Conservation (phyloP, 352 stramenopile genomes). For the Pilasporangium apinafurcum region DNA sequence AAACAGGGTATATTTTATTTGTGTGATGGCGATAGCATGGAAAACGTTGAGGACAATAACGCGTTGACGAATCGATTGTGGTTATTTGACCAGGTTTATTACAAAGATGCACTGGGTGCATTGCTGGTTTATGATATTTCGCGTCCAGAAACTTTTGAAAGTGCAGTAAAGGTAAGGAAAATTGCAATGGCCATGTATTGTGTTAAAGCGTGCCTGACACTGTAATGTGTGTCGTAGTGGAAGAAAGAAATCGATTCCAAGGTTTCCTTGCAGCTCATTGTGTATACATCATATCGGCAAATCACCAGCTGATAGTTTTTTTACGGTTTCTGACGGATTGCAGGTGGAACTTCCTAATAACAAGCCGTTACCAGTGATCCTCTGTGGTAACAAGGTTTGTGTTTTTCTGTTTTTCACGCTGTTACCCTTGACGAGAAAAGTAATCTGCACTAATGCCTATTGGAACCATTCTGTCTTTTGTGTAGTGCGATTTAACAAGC, state of each 20-base stretch:
- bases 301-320: background rate
- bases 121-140: slow-evolving; percentile 92
- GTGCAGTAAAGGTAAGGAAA: slow-evolving; percentile 81
- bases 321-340: background rate
- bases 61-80: too few relatives aligned
- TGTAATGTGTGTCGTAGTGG: slow-evolving; percentile 60
- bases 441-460: background rate
- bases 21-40: too few relatives aligned
- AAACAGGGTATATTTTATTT: slow-evolving; percentile 52
- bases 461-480: background rate
- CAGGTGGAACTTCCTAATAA: slow-evolving; percentile 86
- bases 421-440: background rate
- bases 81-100: slow-evolving; percentile 68
- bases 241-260: slow-evolving; percentile 94
- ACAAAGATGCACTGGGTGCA: slow-evolving; percentile 89
- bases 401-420: too few relatives aligned
- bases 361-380: slow-evolving; percentile 86
- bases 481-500: slow-evolving; percentile 79
- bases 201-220: too few relatives aligned
- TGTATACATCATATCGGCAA: slow-evolving; percentile 5
- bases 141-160: slow-evolving; percentile 88
- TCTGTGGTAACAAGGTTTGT: slow-evolving; percentile 90
- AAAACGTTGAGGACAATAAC: too few relatives aligned
- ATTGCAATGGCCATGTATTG: too few relatives aligned
- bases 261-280: too few relatives aligned